Evolutionary conservation across 148 eudicot species (phyloP).

Genomic region (Polygonum maritimum): DNA sequence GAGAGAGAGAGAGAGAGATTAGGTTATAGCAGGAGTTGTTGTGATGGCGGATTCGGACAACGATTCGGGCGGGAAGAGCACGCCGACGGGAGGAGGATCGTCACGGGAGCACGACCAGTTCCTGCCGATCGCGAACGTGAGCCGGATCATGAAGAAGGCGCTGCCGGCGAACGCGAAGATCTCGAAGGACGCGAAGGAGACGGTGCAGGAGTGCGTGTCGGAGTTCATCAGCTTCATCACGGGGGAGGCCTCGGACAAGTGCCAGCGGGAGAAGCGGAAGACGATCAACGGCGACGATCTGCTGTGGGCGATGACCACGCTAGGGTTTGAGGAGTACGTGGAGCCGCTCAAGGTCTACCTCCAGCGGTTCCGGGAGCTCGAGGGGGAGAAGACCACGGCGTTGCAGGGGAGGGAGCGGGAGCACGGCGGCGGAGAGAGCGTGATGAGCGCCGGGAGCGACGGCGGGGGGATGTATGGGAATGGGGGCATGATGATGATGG

Average conservation of each 20-base stretch:
- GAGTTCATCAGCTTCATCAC: slow-evolving; percentile 60
- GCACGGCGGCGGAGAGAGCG: slow-evolving; percentile 17
- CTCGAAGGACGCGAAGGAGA: slow-evolving; percentile 52
- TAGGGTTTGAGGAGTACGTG: slow-evolving; percentile 55
- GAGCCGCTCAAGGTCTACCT: slow-evolving; percentile 46
- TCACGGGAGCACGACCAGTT: slow-evolving; percentile 46
- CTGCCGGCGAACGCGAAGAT: slow-evolving; percentile 51
- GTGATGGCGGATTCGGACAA: slow-evolving; percentile 60
- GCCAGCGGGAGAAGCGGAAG: slow-evolving; percentile 52
- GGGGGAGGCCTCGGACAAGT: slow-evolving; percentile 54
- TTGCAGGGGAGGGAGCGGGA: slow-evolving; percentile 23
- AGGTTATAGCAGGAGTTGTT: not conserved
- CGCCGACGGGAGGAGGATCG: slow-evolving; percentile 16
- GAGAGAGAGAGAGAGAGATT: no score
- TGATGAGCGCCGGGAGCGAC: slow-evolving; percentile 6
- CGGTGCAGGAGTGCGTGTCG: slow-evolving; percentile 56
- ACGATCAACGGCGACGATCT: slow-evolving; percentile 61
- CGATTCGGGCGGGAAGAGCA: slow-evolving; percentile 43
- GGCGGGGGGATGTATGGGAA: slow-evolving; percentile 20
- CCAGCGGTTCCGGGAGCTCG: slow-evolving; percentile 48
- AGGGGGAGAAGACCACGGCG: slow-evolving; percentile 36
- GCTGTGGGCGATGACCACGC: slow-evolving; percentile 57
- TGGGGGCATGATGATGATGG: slow-evolving; percentile 29
- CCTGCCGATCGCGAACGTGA: slow-evolving; percentile 54
- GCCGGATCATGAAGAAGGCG: slow-evolving; percentile 52